A percentile compares a stretch with the other conserved stretches of the same genome.
These are phyloP conservation scores for Debaryomycetaceae sp. DNA, from an alignment of 1,139 yeast species.

Conservation along the genomic window DNA sequence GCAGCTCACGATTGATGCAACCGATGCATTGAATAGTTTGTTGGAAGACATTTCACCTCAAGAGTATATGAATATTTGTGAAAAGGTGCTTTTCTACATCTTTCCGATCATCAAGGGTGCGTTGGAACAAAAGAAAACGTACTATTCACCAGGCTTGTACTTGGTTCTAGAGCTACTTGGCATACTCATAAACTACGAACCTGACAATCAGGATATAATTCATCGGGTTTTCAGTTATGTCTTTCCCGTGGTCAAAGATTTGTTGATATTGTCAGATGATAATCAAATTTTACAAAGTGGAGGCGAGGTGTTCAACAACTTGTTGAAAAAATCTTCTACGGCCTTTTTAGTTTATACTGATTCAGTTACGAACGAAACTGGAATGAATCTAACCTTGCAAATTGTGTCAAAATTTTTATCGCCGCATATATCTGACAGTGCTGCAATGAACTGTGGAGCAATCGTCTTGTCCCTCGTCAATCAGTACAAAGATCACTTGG, in stretches of 20 bases:
- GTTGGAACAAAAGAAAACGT: constrained; percentile 18
- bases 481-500: constrained; percentile 52
- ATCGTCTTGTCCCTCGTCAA: constrained; percentile 63
- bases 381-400: constrained; percentile 52
- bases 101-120: constrained; percentile 31
- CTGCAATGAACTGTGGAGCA: constrained; percentile 72
- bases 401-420: constrained; percentile 70
- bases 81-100: constrained; percentile 52
- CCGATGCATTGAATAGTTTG: constrained; percentile 56
- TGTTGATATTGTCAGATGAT: constrained; percentile 60
- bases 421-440: constrained; percentile 71
- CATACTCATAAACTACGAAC: constrained; percentile 47
- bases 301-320: constrained; percentile 66
- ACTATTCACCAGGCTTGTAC: constrained; percentile 57
- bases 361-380: constrained; percentile 40
- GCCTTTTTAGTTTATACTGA: constrained; percentile 40
- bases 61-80: constrained; percentile 48
- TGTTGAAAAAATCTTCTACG: constrained; percentile 51
- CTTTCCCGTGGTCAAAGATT: constrained; percentile 49
- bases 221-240: constrained; percentile 44
- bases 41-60: constrained; percentile 44
- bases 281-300: constrained; percentile 77
- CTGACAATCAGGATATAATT: constrained; percentile 44
- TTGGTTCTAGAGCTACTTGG: constrained; percentile 66
- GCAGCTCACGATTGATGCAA: constrained; percentile 62